Evolutionary conservation across 345 rosid species (phyloP).

Genomic region (Arabis hirsuta): DNA sequence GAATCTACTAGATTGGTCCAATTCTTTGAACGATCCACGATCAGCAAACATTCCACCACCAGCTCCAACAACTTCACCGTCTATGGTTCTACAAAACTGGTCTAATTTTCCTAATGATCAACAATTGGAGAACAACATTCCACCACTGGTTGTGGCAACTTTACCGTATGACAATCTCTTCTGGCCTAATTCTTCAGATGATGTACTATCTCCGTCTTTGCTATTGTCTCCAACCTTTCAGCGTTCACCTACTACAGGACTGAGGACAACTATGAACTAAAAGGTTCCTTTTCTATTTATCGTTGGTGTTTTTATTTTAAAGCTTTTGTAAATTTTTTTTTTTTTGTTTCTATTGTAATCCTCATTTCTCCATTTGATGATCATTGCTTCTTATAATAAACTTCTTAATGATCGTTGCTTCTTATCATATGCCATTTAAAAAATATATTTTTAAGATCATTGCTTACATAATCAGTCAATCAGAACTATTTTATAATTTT

Average conservation of each 20-base stretch:
- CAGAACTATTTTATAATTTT: neutral
- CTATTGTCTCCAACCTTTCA: neutral
- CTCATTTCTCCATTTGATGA: neutral
- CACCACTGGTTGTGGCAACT: too few relatives aligned
- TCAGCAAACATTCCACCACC: neutral
- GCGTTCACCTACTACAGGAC: neutral
- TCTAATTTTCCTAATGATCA: too few relatives aligned
- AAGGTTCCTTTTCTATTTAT: neutral
- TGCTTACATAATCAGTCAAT: neutral
- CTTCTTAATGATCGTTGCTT: conserved; percentile 10
- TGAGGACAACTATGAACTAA: neutral
- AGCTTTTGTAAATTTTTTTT: neutral
- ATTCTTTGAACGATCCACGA: too few relatives aligned
- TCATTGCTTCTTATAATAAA: neutral
- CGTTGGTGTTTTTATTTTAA: neutral
- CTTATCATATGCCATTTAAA: neutral
- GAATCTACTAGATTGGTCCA: too few relatives aligned
- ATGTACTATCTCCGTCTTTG: neutral
- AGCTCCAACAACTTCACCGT: neutral
- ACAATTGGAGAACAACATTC: conserved; percentile 38
- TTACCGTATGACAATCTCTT: too few relatives aligned
- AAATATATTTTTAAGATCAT: neutral
- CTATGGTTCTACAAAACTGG: neutral
- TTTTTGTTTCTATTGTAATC: neutral
- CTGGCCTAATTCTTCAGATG: conserved; percentile 54